Evolutionary conservation across 345 rosid genomes (phyloP), one percentile per base, ranked within the genome.

Genomic region (Gossypium bickii): DNA sequence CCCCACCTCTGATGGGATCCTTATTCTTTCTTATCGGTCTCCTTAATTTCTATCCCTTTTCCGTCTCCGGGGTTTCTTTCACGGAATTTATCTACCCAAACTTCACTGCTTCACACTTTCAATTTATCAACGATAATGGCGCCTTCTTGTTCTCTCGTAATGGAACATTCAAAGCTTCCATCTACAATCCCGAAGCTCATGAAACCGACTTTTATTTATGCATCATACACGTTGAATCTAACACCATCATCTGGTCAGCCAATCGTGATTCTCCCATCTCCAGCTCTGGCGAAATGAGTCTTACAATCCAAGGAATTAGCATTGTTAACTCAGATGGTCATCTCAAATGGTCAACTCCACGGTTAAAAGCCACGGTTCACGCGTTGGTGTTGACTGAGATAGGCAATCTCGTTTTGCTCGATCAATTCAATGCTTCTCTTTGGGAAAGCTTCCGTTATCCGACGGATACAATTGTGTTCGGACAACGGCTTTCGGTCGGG

Each of bases 381-480:
- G 83, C 87, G 2, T 76, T 90, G 57, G 65, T 52, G 61, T 80
- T 94, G 70, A 88, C 82, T 9, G 94, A 94, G 80, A 76, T 81
- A 81, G 98, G 98, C 0, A 92, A 94, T 76, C 88, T 94, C 63
- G 83, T 88, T 71, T 70, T 94, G 17, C 87, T 92, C 4, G 93
- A 89, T 84, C 84, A 66, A 9, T 75, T 72, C 22, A 94, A 92
- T 71, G 72, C 0, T 72, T 86, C 93, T 61, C 78, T 94, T 10
- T 94, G 98, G 98, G 92, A 94, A 72, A 94, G 94, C 76, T 94
- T 94, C 74, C 52, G 78, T 0, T 2, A 83, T 61, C 98, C 98
- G 1, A 90, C 93, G 0, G 97, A 94, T 77, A 85, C 97, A 1
- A 82, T 94, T 57, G 91, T 90, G 41, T 76, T 85, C 5, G 97